phyloP scores from a whole-genome alignment of 306 rosid genomes.

The Mimosa pudica region DNA sequence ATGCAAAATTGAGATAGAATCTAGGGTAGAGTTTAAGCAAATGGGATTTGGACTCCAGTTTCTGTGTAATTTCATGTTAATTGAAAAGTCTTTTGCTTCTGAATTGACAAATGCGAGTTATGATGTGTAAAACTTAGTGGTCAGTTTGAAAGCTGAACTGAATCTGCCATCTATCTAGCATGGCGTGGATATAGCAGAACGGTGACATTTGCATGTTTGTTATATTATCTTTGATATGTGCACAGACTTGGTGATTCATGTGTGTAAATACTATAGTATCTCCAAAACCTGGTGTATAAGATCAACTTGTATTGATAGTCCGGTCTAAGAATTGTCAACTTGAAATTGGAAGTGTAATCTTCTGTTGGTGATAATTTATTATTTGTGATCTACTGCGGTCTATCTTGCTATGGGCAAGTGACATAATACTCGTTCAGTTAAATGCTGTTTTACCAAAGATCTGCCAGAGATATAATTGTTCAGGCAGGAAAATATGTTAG shows the following conservation, averaged over 20 bases:
- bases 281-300: too few relatives aligned
- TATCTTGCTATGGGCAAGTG: too few relatives aligned
- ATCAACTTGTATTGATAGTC: too few relatives aligned
- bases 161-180: conserved; percentile 17
- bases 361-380: too few relatives aligned
- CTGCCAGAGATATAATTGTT: not conserved
- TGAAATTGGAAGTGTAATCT: too few relatives aligned
- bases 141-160: conserved; percentile 27
- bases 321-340: too few relatives aligned
- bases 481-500: not conserved
- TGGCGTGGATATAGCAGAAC: not conserved
- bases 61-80: conserved; percentile 17
- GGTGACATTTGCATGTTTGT: conserved; percentile 7
- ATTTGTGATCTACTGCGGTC: too few relatives aligned
- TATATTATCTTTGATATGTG: not conserved
- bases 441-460: not conserved
- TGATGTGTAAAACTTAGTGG: conserved; percentile 18
- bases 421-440: not conserved
- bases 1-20: conserved; percentile 9
- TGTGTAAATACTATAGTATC: too few relatives aligned
- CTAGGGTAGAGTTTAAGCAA: conserved; percentile 10
- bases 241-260: not conserved
- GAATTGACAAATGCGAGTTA: conserved; percentile 6
- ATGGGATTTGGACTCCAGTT: conserved; percentile 16
- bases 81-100: not conserved